These are phyloP conservation scores for Candida railenensis DNA, from an alignment of 805 yeast species.

Conservation along the genomic window DNA sequence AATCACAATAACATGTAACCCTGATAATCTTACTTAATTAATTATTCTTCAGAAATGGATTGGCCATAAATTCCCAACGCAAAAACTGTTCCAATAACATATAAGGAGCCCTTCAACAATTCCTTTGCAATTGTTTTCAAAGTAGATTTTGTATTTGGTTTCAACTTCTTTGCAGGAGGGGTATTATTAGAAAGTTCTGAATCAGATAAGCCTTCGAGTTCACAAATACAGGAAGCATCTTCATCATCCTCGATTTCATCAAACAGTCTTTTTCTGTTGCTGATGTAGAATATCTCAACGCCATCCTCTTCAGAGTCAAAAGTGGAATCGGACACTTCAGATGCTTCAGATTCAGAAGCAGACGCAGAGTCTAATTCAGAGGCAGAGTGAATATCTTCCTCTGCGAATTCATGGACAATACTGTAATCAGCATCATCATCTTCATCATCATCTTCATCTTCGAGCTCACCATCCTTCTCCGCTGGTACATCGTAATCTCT, in stretches of 20 bases:
- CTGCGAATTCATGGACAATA: neutral
- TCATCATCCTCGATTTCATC: constrained; percentile 9
- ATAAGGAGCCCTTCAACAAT: constrained; percentile 29
- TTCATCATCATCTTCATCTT: neutral
- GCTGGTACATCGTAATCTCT: constrained; percentile 16
- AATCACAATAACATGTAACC: constrained; percentile 1
- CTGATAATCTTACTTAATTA: neutral
- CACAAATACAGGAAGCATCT: neutral
- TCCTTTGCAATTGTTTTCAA: constrained; percentile 24
- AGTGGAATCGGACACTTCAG: neutral
- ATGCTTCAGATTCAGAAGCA: neutral
- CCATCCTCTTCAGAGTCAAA: constrained; percentile 5
- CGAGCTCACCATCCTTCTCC: constrained; percentile 17
- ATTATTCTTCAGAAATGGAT: constrained; percentile 9
- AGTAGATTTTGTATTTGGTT: constrained; percentile 5
- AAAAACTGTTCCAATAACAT: constrained; percentile 29
- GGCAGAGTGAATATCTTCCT: neutral
- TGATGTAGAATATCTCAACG: constrained; percentile 5
- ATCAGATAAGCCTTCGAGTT: neutral
- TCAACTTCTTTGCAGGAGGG: constrained; percentile 13
- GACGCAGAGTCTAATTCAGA: neutral
- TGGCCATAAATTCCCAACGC: constrained; percentile 37
- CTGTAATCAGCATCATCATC: neutral
- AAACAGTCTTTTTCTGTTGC: constrained; percentile 8
- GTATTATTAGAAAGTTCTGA: neutral